Base-by-base conservation (phyloP, 176 grass and related monocot genomes). In the Triticum urartu region DNA sequence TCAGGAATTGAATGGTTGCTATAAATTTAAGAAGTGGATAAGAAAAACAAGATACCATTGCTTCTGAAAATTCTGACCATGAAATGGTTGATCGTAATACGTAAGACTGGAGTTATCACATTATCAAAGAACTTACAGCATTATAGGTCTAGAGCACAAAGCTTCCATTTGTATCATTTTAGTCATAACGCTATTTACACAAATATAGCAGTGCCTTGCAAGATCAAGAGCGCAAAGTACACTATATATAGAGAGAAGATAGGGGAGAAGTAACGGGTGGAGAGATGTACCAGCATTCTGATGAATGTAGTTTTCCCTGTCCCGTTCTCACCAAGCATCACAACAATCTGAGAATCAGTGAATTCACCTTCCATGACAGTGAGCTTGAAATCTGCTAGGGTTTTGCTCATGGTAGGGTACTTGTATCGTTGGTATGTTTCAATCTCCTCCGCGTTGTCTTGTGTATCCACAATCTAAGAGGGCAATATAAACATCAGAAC, bases 281-380 rank as follows among this genome's bases (percentile, higher is more conserved):
- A 64, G 26, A 20, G 24, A 81, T 48, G 52, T 93, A 94, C 92
- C 95, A 95, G 83, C 91, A 95, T 93, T 81, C 90, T 63, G 65
- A 95, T 93, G 68, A 98, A 98, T 68, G 95, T 98, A 74, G 95
- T 98, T 78, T 98, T 98, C 47, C 95, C 93, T 54, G 93, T 98
- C 9, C 93, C 95, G 26, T 98, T 98, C 84, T 98, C 95, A 80
- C 95, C 95, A 78, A 98, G 91, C 95, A 98, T 95, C 38, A 98
- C 92, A 84, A 98, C 80, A 62, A 98, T 95, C 79, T 95, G 92
- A 63, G 91, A 95, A 93, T 95, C 92, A 34, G 92, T 95, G 79
- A 98, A 98, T 81, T 98, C 91, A 73, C 95, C 95, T 82, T 85
- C 95, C 60, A 88, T 17, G 9, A 98, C 87, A 81, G 77, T 77